Evolutionary conservation across 2,329 filamentous ascomycete genomes (phyloP).

Genomic region (Tolypocladium sp.): DNA sequence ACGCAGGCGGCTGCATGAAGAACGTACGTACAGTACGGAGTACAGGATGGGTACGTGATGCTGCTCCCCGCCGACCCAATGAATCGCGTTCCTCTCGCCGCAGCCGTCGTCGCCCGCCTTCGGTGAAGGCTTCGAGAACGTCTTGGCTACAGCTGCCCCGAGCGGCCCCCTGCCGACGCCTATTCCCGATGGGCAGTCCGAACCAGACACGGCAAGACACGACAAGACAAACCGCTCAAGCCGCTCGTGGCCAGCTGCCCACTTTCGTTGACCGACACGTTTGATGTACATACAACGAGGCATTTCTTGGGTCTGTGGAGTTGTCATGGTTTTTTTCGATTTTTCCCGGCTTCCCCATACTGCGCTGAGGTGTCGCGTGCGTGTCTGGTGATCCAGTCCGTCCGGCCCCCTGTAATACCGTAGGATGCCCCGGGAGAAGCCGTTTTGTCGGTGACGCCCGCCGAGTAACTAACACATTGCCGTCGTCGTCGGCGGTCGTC

Average conservation of each 20-base stretch:
- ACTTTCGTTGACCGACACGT: background rate
- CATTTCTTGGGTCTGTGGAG: background rate
- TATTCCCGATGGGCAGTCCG: background rate
- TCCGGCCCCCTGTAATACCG: no score
- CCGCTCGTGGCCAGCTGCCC: background rate
- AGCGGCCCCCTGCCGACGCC: background rate
- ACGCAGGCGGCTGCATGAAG: background rate
- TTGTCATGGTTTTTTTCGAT: background rate
- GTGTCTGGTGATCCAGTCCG: background rate
- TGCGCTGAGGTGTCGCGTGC: background rate
- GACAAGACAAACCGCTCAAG: background rate
- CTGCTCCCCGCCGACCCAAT: background rate
- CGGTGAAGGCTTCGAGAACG: conserved; percentile 1
- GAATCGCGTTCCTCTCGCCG: background rate
- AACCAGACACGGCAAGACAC: no score
- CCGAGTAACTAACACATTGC: no score
- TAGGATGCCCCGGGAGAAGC: background rate
- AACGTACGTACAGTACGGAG: background rate
- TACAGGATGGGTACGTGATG: background rate
- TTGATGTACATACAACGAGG: background rate
- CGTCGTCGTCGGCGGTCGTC: no score
- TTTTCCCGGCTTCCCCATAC: background rate
- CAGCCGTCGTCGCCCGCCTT: background rate
- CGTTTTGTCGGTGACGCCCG: background rate
- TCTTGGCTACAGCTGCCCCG: background rate